Evolutionary conservation across 2,329 filamentous ascomycete species (phyloP).

Genomic region (Rhynchosporium graminicola): DNA sequence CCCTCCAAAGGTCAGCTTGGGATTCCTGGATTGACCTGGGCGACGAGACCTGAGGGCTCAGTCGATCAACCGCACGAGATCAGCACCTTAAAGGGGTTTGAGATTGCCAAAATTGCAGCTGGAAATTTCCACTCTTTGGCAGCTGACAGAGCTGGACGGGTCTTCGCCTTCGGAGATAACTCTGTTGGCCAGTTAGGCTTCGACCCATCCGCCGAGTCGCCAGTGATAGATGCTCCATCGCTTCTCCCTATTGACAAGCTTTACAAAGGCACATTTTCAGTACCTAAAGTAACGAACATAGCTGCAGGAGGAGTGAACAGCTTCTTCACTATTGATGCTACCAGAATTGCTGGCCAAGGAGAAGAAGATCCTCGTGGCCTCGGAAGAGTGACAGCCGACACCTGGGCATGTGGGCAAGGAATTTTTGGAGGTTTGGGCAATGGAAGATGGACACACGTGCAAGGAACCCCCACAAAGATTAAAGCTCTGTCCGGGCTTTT

Average conservation of each 20-base stretch:
- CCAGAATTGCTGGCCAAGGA: conserved; percentile 52
- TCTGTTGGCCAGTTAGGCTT: conserved; percentile 89
- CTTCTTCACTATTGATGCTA: conserved; percentile 83
- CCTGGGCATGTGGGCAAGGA: conserved; percentile 85
- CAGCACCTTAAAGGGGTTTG: conserved; percentile 66
- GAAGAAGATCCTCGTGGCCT: conserved; percentile 46
- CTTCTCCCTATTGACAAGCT: conserved; percentile 70
- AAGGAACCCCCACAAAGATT: conserved; percentile 74
- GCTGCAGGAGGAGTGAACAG: conserved; percentile 85
- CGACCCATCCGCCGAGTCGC: conserved; percentile 62
- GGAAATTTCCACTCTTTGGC: conserved; percentile 87
- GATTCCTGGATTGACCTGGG: conserved; percentile 79
- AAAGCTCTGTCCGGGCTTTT: conserved; percentile 79
- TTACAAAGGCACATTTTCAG: conserved; percentile 65
- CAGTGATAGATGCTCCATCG: conserved; percentile 68
- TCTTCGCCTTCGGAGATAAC: conserved; percentile 92
- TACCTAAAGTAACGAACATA: conserved; percentile 71
- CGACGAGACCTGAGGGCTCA: conserved; percentile 71
- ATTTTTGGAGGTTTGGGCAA: conserved; percentile 82
- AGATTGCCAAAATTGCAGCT: conserved; percentile 73
- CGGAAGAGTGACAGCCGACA: conserved; percentile 67
- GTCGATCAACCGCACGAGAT: conserved; percentile 86
- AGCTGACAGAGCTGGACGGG: conserved; percentile 71
- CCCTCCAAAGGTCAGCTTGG: conserved; percentile 86
- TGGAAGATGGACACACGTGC: conserved; percentile 86